phyloP scores from a whole-genome alignment of 176 grass and related monocot genomes.

The Carex kokanica region DNA sequence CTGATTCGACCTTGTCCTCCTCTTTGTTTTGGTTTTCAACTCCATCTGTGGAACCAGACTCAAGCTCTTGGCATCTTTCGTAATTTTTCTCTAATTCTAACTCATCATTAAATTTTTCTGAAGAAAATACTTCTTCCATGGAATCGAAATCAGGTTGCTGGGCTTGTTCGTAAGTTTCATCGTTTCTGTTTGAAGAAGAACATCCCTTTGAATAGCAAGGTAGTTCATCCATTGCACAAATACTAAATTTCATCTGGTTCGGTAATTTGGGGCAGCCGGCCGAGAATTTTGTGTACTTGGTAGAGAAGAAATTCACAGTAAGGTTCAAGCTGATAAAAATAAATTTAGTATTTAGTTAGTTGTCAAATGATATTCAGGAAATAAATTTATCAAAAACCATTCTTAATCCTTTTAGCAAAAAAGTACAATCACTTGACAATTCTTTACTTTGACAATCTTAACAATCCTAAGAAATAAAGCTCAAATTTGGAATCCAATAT shows the following conservation, averaged over 20 bases:
- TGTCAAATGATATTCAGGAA: neutral
- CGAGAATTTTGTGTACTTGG: conserved; percentile 59
- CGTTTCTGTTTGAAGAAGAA: conserved; percentile 15
- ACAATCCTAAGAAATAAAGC: too few relatives aligned
- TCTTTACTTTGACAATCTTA: too few relatives aligned
- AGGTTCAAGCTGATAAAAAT: conserved; percentile 61
- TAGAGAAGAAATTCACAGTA: conserved; percentile 92
- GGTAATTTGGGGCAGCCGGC: conserved; percentile 56
- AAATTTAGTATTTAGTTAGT: neutral
- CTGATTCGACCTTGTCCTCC: neutral
- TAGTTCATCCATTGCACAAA: conserved; percentile 70
- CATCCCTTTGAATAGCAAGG: conserved; percentile 34
- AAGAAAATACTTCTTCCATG: conserved; percentile 14
- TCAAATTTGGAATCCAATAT: too few relatives aligned
- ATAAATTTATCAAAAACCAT: neutral
- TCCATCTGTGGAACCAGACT: neutral
- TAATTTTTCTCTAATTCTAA: conserved; percentile 12
- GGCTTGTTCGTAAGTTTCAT: neutral
- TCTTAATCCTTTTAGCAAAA: neutral
- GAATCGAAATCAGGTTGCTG: neutral
- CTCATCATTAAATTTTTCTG: conserved; percentile 7
- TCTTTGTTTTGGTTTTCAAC: neutral
- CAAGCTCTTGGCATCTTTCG: neutral
- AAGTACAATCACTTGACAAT: too few relatives aligned
- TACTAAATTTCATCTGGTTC: conserved; percentile 51